Evolutionary conservation across 768 basidiomycete genomes (phyloP), one percentile per base, ranked within the genome.

Genomic region (Butyriboletus loyo): DNA sequence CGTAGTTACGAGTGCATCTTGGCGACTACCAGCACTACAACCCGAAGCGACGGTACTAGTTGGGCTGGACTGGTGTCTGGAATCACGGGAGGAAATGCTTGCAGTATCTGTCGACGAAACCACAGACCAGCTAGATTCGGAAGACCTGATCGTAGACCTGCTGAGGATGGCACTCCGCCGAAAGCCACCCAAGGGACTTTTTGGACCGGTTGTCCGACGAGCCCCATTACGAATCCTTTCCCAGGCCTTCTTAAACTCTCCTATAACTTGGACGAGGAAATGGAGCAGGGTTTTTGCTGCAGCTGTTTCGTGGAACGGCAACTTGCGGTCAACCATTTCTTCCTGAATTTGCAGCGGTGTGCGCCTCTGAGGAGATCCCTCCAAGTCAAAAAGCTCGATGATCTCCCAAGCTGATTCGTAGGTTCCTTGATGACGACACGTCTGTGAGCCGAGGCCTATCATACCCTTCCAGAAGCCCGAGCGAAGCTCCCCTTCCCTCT

Each of bases 231-330:
- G 53, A 7, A 62, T 14, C 38, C 19, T 58, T 8, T 0, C 15
- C 48, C 56, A 62, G 15, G 15, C 19, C 1, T 24, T 58, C 30
- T 40, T 58, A 9, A 58, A 39, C n/a, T 62, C 50, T 7, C 17
- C 40, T 14, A 21, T 35, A 4, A 25, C 22, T 14, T 42, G 28
- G 13, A 42, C 28, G 9, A 62, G 48, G n/a, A 19, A 53, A 24
- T 36, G 30, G 15, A 55, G 34, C 10, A 62, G 49, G 2, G 60
- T 63, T 39, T 46, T 63, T 21, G 44, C 57, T n/a, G 60, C 60
- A 9, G 51, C 14, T 5, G 60, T 62, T 15, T 62, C 43, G 5
- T 50, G 50, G 25, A 62, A 13, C 10, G 2, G 34, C 5, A 58
- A 34, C 6, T 17, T 19, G 21, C 28, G 52, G 11, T 62, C 53